Evolutionary conservation across 768 basidiomycete species (phyloP), one percentile per base, ranked within the genome.

Genomic region (Hysterangium stoloniferum): DNA sequence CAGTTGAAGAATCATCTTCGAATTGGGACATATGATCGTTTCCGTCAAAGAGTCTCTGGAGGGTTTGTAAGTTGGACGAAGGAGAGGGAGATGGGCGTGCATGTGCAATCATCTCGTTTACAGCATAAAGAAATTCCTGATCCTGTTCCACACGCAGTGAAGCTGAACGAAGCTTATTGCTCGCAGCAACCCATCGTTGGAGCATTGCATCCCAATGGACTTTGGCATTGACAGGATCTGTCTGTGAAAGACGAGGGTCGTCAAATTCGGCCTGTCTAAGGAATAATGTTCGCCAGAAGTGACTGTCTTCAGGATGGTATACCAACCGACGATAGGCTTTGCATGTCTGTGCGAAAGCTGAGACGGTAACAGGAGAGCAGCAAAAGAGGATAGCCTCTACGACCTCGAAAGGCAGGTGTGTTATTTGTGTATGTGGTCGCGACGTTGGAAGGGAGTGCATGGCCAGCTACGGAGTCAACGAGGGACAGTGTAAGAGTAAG

Each of bases 281-380:
- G 63, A 82, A 86, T 44, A 86, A 67, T 45, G 75, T 68, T 48
- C 80, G 78, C 84, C 84, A 89, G 33, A 89, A 71, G 59, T 78
- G 76, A 40, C 74, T 73, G 64, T 83, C 80, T 27, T 65, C 52
- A 29, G 68, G 52, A 17, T 66, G 60, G 58, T 79, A 77, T 40
- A 84, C 71, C 36, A 84, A 63, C 29, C 58, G 57, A 56, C 66
- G 66, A 15, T 78, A 74, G 6, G 65, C 56, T 19, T 68, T 69
- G 58, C 78, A 83, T 40, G 80, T 77, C 60, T 69, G 68, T 13
- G 81, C 67, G 61, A 85, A 82, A 22, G 71, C 61, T 17, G 78
- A 68, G 36, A 86, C 73, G 52, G 82, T 80, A 55, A 65, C 65
- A 35, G 79, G 77, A 54, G 73, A 70, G 56, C 78, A 79, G 56